These are phyloP conservation scores for Verticillium nonalfalfae DNA, from an alignment of 2,329 filamentous ascomycete genomes.

Conservation along the genomic window DNA sequence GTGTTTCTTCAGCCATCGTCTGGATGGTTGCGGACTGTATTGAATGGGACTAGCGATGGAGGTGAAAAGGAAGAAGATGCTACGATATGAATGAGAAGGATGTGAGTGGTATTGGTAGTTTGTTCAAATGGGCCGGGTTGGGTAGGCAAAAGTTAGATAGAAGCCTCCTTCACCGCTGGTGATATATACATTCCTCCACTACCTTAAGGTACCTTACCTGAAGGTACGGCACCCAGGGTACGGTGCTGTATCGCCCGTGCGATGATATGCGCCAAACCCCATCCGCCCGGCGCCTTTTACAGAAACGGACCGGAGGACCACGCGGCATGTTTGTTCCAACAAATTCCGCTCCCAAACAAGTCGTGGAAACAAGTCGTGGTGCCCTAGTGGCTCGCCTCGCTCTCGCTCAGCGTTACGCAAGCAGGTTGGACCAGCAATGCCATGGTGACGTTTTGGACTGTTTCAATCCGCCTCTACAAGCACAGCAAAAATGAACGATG, in stretches of 20 bases:
- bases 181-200: neutral
- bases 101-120: neutral
- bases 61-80: neutral
- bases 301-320: neutral
- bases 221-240: no score
- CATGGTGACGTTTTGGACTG: neutral
- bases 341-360: neutral
- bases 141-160: neutral
- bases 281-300: neutral
- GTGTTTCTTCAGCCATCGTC: constrained; percentile 17
- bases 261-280: neutral
- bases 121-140: neutral
- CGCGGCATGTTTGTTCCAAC: neutral
- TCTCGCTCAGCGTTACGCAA: neutral
- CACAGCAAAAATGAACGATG: neutral
- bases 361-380: neutral
- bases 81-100: neutral
- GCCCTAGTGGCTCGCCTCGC: no score
- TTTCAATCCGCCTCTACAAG: neutral
- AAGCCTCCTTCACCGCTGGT: neutral
- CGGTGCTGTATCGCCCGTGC: neutral
- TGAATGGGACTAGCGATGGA: neutral
- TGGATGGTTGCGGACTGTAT: neutral
- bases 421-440: neutral
- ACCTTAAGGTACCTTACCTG: no score